Conservation (phyloP, 768 basidiomycete genomes). For the Leccinellum albellum region DNA sequence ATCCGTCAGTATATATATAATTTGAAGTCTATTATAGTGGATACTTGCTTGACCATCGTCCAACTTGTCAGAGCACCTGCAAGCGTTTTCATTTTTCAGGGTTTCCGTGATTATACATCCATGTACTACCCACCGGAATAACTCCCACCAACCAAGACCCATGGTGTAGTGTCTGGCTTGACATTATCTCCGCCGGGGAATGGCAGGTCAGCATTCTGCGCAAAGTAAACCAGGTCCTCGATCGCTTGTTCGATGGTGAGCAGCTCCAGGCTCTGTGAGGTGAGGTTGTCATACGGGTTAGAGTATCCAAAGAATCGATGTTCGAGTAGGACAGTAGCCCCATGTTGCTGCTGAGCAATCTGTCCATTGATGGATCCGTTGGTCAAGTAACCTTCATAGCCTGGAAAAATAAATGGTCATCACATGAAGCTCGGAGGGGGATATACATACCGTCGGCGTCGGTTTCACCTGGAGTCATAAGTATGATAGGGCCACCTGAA, state of each 20-base stretch:
- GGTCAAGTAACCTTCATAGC: conserved; percentile 50
- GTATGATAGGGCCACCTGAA: conserved; percentile 26
- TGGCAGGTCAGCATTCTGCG: conserved; percentile 60
- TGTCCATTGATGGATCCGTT: conserved; percentile 61
- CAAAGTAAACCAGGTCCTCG: conserved; percentile 69
- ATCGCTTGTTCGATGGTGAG: conserved; percentile 75
- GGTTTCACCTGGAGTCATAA: conserved; percentile 58
- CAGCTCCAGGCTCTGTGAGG: conserved; percentile 49
- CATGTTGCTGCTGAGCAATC: conserved; percentile 63
- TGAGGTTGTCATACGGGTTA: conserved; percentile 63
- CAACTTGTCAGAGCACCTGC: neutral
- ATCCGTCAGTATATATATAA: neutral
- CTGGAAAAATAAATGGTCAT: conserved; percentile 5
- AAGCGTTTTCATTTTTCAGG: neutral
- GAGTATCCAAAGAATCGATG: conserved; percentile 75
- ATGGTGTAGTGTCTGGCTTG: conserved; percentile 43
- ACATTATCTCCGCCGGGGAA: conserved; percentile 64
- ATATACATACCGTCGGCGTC: conserved; percentile 41
- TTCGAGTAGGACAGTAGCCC: conserved; percentile 60
- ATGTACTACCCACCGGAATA: neutral
- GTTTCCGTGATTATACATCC: neutral
- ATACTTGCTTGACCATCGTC: neutral
- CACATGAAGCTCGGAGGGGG: neutral
- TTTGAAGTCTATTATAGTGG: neutral
- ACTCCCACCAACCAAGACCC: neutral